Base-by-base conservation (phyloP, 495 filamentous ascomycete genomes). In the Aspergillus wentii region DNA sequence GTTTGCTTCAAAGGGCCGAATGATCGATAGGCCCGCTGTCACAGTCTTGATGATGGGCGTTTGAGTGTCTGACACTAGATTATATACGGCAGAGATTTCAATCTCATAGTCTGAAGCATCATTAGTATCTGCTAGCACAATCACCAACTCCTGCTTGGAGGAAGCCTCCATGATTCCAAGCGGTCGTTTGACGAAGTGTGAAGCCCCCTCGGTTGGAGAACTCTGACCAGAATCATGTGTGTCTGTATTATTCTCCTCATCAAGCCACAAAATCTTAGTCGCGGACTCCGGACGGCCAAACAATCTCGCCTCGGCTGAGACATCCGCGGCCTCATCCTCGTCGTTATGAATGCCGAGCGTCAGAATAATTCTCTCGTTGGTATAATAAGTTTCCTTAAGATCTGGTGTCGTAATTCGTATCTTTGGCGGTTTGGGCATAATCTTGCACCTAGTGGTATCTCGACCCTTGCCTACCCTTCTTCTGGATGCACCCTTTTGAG, bases 391-490 rank as follows among this genome's bases (percentile, higher is more conserved):
- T 16, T 77, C 68, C 38, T 68, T 66, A 30, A 83, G 60, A 30
- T 77, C 71, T 2, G 73, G 64, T 15, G 85, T 58, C 17, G 66
- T 71, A 22, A 97, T 74, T 42, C 85, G 78, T 61, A 99, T 81
- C 56, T 96, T 97, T 0, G 92, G 92, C 27, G 92, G 92, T 52
- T 92, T 85, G 4, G 91, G 92, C 39, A 88, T 69, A 22, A 97
- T 79, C 31, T 75, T 85, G 83, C 71, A 45, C 11, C 38, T 51
- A 19, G 49, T 56, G 20, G 55, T 57, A 41, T 73, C 56, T 13
- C 61, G 54, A 33, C 58, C 62, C 38, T 60, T 64, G 19, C 68
- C 66, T 30, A 68, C 35, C 42, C 60, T 53, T 46, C 64, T 61
- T 26, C 54, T 50, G 32, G 45, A 44, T 7, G 55, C 30, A 20